Conservation (phyloP, 768 basidiomycete species). For the Lentinula raphanica region DNA sequence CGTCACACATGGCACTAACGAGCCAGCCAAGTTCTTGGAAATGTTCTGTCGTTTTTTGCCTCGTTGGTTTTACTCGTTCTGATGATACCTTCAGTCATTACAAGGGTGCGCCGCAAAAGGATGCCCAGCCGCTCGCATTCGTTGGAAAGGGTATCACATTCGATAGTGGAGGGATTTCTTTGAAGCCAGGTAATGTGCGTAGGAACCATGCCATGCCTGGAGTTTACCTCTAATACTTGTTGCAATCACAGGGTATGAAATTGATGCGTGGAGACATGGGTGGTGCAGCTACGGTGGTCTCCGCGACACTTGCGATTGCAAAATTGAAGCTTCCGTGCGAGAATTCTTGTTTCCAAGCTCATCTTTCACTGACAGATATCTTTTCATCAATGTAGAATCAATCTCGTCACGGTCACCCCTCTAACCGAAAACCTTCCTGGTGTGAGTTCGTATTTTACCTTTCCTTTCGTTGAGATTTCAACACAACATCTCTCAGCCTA, state of each 20-base stretch:
- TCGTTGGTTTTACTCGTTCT: neutral
- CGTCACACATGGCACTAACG: slow-evolving; percentile 74
- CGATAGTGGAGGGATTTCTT: slow-evolving; percentile 81
- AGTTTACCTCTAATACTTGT: neutral
- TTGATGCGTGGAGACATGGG: slow-evolving; percentile 88
- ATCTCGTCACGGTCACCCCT: slow-evolving; percentile 67
- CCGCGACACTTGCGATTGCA: slow-evolving; percentile 72
- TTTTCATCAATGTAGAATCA: slow-evolving; percentile 43
- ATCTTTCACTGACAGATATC: too few relatives aligned
- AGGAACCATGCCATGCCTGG: neutral
- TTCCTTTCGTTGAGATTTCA: slow-evolving; percentile 8
- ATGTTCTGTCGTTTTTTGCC: slow-evolving; percentile 41
- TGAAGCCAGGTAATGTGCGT: slow-evolving; percentile 70
- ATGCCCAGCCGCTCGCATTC: slow-evolving; percentile 60
- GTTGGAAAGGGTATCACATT: slow-evolving; percentile 92
- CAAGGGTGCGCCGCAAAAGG: slow-evolving; percentile 58
- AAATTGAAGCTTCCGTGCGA: slow-evolving; percentile 76
- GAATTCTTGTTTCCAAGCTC: slow-evolving; percentile 6
- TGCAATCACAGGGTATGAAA: slow-evolving; percentile 60
- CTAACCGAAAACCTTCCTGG: slow-evolving; percentile 87
- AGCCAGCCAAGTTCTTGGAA: slow-evolving; percentile 85
- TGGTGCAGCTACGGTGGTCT: slow-evolving; percentile 77
- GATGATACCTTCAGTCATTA: slow-evolving; percentile 52
- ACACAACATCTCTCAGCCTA: slow-evolving; percentile 21
- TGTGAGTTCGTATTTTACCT: slow-evolving; percentile 24